These are phyloP conservation scores for Vararia minispora DNA, from an alignment of 768 basidiomycete species.

Conservation along the genomic window DNA sequence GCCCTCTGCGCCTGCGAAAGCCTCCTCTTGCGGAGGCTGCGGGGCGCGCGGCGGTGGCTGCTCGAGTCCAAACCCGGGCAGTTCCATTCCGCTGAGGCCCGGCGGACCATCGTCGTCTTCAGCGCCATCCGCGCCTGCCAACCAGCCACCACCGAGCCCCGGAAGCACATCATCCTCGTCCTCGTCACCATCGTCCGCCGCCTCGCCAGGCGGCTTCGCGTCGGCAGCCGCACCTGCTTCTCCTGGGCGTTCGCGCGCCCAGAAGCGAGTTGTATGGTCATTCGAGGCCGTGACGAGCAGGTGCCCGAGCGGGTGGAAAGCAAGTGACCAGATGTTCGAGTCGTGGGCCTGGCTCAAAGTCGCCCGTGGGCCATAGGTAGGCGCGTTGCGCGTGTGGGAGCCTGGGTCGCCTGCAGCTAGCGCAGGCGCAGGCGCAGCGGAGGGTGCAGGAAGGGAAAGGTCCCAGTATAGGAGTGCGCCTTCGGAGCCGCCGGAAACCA, in stretches of 20 bases:
- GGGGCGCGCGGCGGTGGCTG: too few species aligned
- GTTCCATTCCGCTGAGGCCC: too few species aligned
- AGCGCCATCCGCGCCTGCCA: conserved; percentile 18
- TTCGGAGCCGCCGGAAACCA: conserved; percentile 91
- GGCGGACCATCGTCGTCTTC: too few species aligned
- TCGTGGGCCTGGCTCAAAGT: conserved; percentile 95
- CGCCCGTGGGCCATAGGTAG: too few species aligned
- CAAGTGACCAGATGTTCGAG: conserved; percentile 92
- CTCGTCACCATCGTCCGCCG: conserved; percentile 25
- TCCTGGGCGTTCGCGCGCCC: conserved; percentile 88
- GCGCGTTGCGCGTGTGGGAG: conserved; percentile 30
- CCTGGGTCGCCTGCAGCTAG: conserved; percentile 17
- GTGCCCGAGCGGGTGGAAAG: conserved; percentile 94
- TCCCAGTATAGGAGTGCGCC: conserved; percentile 95
- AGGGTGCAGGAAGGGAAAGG: conserved; percentile 45
- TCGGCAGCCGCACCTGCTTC: conserved; percentile 70
- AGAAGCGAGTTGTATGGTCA: conserved; percentile 98
- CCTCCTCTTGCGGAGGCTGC: too few species aligned
- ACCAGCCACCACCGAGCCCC: conserved; percentile 46
- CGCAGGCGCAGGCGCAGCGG: conserved; percentile 33
- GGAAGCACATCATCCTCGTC: conserved; percentile 73
- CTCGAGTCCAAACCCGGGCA: too few species aligned
- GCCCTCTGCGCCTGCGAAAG: too few species aligned
- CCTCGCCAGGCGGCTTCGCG: conserved; percentile 72
- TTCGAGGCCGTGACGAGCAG: conserved; percentile 91